Conservation (phyloP, 2,329 filamentous ascomycete genomes). For the Pseudogymnoascus sp. region DNA sequence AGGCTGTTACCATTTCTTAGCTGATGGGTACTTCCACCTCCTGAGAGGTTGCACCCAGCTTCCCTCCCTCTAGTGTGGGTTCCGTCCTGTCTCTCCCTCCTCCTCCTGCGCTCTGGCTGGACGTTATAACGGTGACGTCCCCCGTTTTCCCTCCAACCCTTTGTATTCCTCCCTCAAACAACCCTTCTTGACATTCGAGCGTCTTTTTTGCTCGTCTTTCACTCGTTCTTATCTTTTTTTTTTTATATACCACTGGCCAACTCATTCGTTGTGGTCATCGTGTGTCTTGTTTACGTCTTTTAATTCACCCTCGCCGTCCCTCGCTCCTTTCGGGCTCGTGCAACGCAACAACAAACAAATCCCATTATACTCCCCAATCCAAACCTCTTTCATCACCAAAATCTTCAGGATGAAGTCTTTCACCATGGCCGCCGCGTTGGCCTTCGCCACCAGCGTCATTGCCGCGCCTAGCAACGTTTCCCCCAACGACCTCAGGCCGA, state of each 20-base stretch:
- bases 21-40: background rate
- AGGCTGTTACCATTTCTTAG: background rate
- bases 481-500: background rate
- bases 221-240: background rate
- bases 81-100: background rate
- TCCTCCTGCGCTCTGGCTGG: background rate
- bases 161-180: background rate
- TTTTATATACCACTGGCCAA: background rate
- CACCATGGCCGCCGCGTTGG: slow-evolving; percentile 2
- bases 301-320: slow-evolving; percentile 8
- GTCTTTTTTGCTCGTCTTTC: slow-evolving; percentile 10
- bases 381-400: background rate
- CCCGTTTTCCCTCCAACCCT: background rate
- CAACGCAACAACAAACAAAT: background rate
- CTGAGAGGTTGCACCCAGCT: background rate
- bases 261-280: slow-evolving; percentile 9
- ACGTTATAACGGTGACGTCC: slow-evolving; percentile 7
- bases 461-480: background rate
- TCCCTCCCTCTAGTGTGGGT: background rate
- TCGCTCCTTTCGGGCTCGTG: slow-evolving; percentile 6
- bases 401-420: slow-evolving; percentile 10
- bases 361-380: background rate
- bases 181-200: background rate
- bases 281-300: slow-evolving; percentile 7
- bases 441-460: background rate